These are phyloP conservation scores for Goniomonas avonlea DNA, from an alignment of 78 protist species.

Conservation along the genomic window DNA sequence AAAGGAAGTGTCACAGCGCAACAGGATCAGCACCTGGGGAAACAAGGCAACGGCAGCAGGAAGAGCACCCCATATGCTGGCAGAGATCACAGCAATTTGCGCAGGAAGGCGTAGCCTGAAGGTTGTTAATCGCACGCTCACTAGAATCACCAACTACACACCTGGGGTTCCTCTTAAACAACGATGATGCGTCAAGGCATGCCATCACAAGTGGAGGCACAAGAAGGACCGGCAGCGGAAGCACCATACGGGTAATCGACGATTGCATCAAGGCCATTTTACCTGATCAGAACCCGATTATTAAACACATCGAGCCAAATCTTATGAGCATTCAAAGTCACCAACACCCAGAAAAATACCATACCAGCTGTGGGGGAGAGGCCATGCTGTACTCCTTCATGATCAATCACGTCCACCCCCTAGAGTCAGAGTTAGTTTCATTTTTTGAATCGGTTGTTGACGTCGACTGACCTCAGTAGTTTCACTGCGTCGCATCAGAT, in stretches of 20 bases:
- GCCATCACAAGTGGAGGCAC: constrained; percentile 30
- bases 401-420: too few relatives aligned
- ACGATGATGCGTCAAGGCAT: not conserved
- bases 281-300: too few relatives aligned
- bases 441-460: too few relatives aligned
- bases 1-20: not conserved
- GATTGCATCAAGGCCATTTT: constrained; percentile 13
- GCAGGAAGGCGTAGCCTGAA: not conserved
- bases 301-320: too few relatives aligned
- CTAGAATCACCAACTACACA: not conserved
- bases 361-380: too few relatives aligned
- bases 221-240: constrained; percentile 38
- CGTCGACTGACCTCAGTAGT: too few relatives aligned
- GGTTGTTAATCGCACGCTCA: not conserved
- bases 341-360: too few relatives aligned
- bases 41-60: constrained; percentile 51
- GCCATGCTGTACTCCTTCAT: too few relatives aligned
- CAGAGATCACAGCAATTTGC: constrained; percentile 1
- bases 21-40: constrained; percentile 17
- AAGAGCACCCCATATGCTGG: constrained; percentile 24
- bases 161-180: too few relatives aligned
- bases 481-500: constrained; percentile 21
- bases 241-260: constrained; percentile 16
- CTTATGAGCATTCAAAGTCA: too few relatives aligned
- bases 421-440: too few relatives aligned